These are phyloP conservation scores for Plasmodium sp. DNA, from an alignment of 169 alveolate genomes.

Conservation along the genomic window DNA sequence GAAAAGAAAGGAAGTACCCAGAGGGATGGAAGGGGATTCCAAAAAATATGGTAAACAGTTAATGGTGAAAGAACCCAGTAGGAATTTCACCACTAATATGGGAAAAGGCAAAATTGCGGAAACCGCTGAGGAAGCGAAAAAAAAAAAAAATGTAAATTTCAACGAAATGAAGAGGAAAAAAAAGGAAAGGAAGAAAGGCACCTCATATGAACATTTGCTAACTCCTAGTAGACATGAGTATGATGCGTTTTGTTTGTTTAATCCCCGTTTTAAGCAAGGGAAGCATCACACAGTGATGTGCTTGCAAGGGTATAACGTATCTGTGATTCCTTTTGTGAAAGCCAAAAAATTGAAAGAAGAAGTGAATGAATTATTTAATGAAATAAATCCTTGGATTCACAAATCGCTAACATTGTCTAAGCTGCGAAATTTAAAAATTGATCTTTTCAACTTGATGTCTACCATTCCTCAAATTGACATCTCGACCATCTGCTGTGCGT, in stretches of 20 bases:
- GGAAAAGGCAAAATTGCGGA: neutral
- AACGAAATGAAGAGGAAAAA: neutral
- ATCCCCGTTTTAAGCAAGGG: conserved; percentile 75
- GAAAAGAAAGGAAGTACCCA: neutral
- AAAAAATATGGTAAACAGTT: neutral
- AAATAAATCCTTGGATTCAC: conserved; percentile 75
- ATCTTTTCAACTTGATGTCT: conserved; percentile 75
- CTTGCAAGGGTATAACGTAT: conserved; percentile 62
- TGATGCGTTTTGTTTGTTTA: conserved; percentile 75
- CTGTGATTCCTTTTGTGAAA: conserved; percentile 73
- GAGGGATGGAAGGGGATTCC: neutral
- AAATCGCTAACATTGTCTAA: conserved; percentile 74
- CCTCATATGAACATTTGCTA: conserved; percentile 73
- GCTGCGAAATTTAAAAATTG: conserved; percentile 72
- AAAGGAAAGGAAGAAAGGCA: conserved; percentile 70
- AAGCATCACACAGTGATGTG: conserved; percentile 71
- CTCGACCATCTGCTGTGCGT: conserved; percentile 84
- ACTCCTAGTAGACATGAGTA: conserved; percentile 55
- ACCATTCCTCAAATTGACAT: conserved; percentile 81
- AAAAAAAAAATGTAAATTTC: neutral
- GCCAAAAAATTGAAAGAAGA: conserved; percentile 58
- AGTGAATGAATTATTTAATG: conserved; percentile 72
- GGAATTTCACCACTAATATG: neutral
- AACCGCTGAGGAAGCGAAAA: neutral
- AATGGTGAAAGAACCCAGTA: neutral